Evolutionary conservation across 2,329 filamentous ascomycete species (phyloP).

Genomic region (Alternaria conjuncta): DNA sequence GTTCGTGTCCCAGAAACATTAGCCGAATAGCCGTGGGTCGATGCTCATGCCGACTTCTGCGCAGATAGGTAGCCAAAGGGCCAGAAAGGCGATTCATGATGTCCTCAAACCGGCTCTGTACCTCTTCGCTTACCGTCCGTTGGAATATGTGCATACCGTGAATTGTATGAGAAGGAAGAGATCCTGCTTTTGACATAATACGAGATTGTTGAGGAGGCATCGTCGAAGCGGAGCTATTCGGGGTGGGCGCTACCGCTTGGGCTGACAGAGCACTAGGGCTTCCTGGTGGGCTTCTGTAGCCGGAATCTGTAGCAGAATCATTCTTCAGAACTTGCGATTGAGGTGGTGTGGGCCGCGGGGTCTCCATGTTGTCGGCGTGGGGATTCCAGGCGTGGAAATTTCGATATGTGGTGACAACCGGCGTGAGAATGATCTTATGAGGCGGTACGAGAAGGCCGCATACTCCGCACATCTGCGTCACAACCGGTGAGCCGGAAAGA

Average conservation of each 20-base stretch:
- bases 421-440: not conserved
- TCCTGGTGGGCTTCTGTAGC: not conserved
- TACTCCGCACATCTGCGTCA: not conserved
- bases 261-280: not conserved
- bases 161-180: not conserved
- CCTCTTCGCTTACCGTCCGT: not conserved
- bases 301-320: not conserved
- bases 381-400: not conserved
- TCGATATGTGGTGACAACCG: not conserved
- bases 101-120: not conserved
- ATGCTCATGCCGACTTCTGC: not conserved
- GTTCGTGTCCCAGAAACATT: not conserved
- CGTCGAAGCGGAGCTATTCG: not conserved
- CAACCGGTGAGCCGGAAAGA: not conserved
- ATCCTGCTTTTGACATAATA: not conserved
- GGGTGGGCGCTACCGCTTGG: not conserved
- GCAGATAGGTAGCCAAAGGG: slow-evolving; percentile 4
- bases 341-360: not conserved
- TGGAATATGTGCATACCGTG: not conserved
- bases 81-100: not conserved
- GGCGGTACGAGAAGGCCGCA: not conserved
- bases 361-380: not conserved
- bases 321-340: not conserved
- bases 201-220: not conserved
- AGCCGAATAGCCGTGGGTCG: not conserved